A percentile compares a stretch with the other conserved stretches of the same genome.
Conservation (phyloP, 352 stramenopile species). For the Phytopythium cucurbitacearum region DNA sequence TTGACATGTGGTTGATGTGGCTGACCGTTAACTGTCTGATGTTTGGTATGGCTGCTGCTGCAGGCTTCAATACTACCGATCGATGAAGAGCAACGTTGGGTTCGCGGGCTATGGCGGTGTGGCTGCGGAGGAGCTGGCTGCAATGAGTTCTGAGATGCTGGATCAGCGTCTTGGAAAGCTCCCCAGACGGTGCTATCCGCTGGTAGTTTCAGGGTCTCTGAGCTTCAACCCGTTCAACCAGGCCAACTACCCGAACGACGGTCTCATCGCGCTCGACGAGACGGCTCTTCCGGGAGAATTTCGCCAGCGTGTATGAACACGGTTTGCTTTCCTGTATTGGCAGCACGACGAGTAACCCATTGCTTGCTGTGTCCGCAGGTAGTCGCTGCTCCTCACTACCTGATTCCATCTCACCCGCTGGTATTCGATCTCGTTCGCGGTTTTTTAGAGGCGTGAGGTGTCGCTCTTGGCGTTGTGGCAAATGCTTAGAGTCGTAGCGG, state of each 20-base stretch:
- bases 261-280: constrained; percentile 59
- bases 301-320: constrained; percentile 41
- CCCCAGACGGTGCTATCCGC: constrained; percentile 47
- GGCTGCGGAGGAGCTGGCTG: constrained; percentile 52
- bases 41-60: background rate
- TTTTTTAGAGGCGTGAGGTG: constrained; percentile 42
- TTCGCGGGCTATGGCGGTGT: constrained; percentile 52
- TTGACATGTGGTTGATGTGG: background rate
- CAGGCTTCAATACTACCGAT: constrained; percentile 57
- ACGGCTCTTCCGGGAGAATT: constrained; percentile 63
- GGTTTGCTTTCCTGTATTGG: background rate
- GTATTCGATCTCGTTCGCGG: constrained; percentile 35
- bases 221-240: constrained; percentile 75
- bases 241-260: constrained; percentile 69
- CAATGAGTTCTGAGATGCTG: constrained; percentile 28
- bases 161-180: constrained; percentile 64
- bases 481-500: too few species aligned
- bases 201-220: constrained; percentile 59
- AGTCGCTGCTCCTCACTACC: constrained; percentile 46
- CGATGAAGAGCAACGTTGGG: constrained; percentile 53
- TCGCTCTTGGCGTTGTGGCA: background rate
- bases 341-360: background rate
- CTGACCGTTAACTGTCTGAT: background rate
- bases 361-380: constrained; percentile 22
- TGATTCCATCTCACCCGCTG: constrained; percentile 50